Evolutionary conservation across 148 eudicot species (phyloP), one percentile per base, ranked within the genome.

Genomic region (Fagopyrum esculentum): DNA sequence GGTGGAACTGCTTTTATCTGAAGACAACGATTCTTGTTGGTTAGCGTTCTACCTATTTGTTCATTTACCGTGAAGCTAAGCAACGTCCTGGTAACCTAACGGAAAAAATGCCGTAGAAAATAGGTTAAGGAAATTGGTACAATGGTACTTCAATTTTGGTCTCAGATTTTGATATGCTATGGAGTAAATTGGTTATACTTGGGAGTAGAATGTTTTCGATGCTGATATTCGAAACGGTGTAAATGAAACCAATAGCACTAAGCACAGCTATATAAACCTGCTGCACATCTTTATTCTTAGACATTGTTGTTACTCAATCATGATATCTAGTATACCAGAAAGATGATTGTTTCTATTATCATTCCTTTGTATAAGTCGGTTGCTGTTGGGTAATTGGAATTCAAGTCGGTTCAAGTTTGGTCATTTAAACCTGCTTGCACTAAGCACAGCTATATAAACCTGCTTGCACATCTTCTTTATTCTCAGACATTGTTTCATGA

Each of bases 1-100:
- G 96, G 97, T 13, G 87, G 97, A 22, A 84, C 82, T 29, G 82
- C 89, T 73, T 94, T 89, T 75, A 84, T 91, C 77, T 91, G 82
- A 85, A 29, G 68, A 61, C 30, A 9, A 15, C 30, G 43, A 61
- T 61, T 61, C 68, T 61, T 61, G 68, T 5, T 9, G 30, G 63
- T 57, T 17, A 57, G 7, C 30, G 9, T 57, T 57, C 30, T 57
- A 9, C 68, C 68, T 61, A 29, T 29, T 29, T 61, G 6, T 29
- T 61, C 15, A 26, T 61, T 19, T 61, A 61, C 68, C 30, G 1
- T 61, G 68, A 29, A 61, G 68, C 40, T 61, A 43, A 26, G 68
- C 22, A 16, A 29, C 11, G 43, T 6, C 30, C 63, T 17, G 29
- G 29, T 57, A 57, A 26, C 30, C 35, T 4, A 4, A 29, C 2